These are phyloP conservation scores for Azolla pinnata DNA, from an alignment of 75 land plant species.

Conservation along the genomic window DNA sequence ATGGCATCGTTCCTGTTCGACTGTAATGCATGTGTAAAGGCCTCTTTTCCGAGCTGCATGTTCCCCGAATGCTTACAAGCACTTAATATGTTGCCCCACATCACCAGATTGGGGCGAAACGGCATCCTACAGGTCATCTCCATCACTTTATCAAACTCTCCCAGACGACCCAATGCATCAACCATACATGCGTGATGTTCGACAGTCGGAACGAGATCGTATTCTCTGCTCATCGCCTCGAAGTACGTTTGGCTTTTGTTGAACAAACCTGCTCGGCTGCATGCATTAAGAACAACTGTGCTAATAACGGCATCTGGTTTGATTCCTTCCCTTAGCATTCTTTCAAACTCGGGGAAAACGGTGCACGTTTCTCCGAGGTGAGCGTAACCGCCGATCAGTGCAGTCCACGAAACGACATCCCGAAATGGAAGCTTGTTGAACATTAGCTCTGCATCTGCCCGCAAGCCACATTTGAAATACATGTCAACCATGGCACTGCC, in stretches of 20 bases:
- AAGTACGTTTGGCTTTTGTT: conserved; percentile 5
- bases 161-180: conserved; percentile 23
- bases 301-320: conserved; percentile 39
- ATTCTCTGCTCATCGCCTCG: conserved; percentile 13
- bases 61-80: too few relatives aligned
- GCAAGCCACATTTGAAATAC: background rate
- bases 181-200: conserved; percentile 39
- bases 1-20: too few relatives aligned
- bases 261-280: background rate
- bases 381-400: too few relatives aligned
- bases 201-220: conserved; percentile 19
- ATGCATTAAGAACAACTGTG: conserved; percentile 18
- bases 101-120: conserved; percentile 30
- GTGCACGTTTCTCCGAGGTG: background rate
- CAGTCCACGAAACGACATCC: too few relatives aligned
- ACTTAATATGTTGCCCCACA: conserved; percentile 29
- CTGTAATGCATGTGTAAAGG: too few relatives aligned
- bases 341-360: background rate
- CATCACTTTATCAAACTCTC: conserved; percentile 20
- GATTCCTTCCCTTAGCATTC: conserved; percentile 14
- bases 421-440: background rate
- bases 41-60: background rate
- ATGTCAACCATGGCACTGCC: background rate
- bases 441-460: background rate
- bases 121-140: conserved; percentile 29